These are phyloP conservation scores for Colletotrichum sp. DNA, from an alignment of 2,329 filamentous ascomycete species.

Conservation along the genomic window DNA sequence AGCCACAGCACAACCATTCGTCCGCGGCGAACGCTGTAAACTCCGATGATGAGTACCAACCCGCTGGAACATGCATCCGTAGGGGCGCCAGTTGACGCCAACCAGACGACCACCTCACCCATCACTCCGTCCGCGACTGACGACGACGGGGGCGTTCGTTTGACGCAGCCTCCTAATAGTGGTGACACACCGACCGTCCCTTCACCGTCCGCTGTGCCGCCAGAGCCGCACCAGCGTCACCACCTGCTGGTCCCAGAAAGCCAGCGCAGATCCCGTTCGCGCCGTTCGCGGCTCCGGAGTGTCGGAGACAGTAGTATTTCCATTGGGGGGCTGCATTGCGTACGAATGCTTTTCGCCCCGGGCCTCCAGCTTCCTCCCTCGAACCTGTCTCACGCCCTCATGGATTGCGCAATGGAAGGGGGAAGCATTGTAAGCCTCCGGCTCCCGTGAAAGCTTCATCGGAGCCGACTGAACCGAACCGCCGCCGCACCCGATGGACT, in stretches of 20 bases:
- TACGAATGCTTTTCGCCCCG: not conserved
- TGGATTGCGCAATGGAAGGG: conserved; percentile 8
- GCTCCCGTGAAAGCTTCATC: not conserved
- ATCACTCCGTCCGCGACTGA: not conserved
- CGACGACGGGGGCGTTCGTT: not conserved
- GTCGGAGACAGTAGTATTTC: not conserved
- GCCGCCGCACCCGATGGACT: not conserved
- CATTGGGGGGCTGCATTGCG: not conserved
- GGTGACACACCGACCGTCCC: not conserved
- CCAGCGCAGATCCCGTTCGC: conserved; percentile 1
- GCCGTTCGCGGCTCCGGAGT: not conserved
- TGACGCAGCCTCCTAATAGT: not conserved
- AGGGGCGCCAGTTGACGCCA: not conserved
- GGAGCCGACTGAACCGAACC: not conserved
- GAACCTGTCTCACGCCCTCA: not conserved
- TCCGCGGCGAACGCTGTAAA: not conserved
- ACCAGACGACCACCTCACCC: not conserved
- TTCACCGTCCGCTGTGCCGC: not conserved
- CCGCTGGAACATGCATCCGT: not conserved
- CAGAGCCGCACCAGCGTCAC: conserved; percentile 3
- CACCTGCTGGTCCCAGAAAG: not conserved
- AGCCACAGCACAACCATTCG: not conserved
- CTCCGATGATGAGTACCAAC: not conserved
- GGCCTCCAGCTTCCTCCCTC: not conserved
- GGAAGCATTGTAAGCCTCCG: not conserved